phyloP scores from a whole-genome alignment of 2,329 filamentous ascomycete genomes.

The Colletotrichum chrysophilum region DNA sequence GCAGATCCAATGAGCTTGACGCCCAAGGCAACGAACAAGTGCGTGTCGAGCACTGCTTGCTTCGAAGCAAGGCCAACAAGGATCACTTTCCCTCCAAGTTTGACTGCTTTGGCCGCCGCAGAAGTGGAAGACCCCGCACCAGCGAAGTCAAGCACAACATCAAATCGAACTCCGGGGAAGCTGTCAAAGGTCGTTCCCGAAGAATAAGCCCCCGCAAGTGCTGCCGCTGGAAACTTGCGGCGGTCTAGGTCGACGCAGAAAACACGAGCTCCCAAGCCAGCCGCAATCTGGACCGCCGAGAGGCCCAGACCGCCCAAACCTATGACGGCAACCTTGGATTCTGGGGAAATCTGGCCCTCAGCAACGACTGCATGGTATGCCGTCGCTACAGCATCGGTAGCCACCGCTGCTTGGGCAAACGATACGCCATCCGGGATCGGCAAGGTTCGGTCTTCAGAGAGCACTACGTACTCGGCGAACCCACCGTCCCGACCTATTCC shows the following conservation, averaged over 20 bases:
- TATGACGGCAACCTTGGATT: background rate
- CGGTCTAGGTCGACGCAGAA: conserved; percentile 3
- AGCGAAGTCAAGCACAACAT: conserved; percentile 16
- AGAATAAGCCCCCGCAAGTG: background rate
- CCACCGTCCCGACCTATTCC: conserved; percentile 11
- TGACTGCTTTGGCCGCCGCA: background rate
- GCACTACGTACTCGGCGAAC: background rate
- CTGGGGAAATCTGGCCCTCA: background rate
- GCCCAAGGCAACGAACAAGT: background rate
- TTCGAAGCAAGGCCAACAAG: background rate
- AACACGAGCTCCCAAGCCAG: background rate
- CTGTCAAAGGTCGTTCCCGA: background rate
- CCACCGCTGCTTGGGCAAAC: conserved; percentile 1
- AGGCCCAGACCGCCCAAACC: background rate
- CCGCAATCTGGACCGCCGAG: background rate
- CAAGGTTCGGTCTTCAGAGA: background rate
- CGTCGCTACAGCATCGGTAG: conserved; percentile 14
- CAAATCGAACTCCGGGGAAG: background rate
- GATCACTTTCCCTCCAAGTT: background rate
- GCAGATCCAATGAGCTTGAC: background rate
- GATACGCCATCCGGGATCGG: background rate
- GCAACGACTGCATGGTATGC: conserved; percentile 18
- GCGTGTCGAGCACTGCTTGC: background rate
- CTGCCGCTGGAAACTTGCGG: background rate
- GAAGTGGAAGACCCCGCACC: background rate